Evolutionary conservation across 2,329 filamentous ascomycete genomes (phyloP).

Genomic region (Fusarium miscanthi): DNA sequence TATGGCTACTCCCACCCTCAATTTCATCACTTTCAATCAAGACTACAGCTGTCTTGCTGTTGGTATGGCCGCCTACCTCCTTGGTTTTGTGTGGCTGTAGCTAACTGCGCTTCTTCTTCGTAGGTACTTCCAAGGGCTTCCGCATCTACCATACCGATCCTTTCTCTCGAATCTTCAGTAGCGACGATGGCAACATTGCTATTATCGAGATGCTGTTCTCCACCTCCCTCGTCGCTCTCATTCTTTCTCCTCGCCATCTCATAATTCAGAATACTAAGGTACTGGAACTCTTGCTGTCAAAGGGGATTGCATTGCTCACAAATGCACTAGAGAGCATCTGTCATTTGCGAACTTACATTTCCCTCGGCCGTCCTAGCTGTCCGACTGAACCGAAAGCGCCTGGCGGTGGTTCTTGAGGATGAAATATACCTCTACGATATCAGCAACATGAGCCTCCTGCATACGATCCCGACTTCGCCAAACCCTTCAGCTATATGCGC

Average conservation of each 20-base stretch:
- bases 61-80: slow-evolving; percentile 65
- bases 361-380: slow-evolving; percentile 96
- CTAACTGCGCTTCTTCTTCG: slow-evolving; percentile 11
- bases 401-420: slow-evolving; percentile 93
- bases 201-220: slow-evolving; percentile 99
- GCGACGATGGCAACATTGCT: slow-evolving; percentile 92
- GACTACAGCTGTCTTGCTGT: slow-evolving; percentile 98
- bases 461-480: slow-evolving; percentile 92
- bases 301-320: slow-evolving; percentile 26
- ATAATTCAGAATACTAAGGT: slow-evolving; percentile 99
- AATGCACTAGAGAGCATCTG: slow-evolving; percentile 68
- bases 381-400: slow-evolving; percentile 90
- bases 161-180: slow-evolving; percentile 94
- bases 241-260: slow-evolving; percentile 89
- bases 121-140: slow-evolving; percentile 92
- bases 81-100: slow-evolving; percentile 11
- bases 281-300: slow-evolving; percentile 34
- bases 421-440: slow-evolving; percentile 99
- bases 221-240: slow-evolving; percentile 93
- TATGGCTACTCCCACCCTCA: slow-evolving; percentile 81
- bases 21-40: slow-evolving; percentile 99
- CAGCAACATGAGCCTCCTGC: slow-evolving; percentile 95
- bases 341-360: slow-evolving; percentile 98
- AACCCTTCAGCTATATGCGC: slow-evolving; percentile 93
- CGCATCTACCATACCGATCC: slow-evolving; percentile 97